These are phyloP conservation scores for Daldinia concentrica DNA, from an alignment of 495 filamentous ascomycete species.

Conservation along the genomic window DNA sequence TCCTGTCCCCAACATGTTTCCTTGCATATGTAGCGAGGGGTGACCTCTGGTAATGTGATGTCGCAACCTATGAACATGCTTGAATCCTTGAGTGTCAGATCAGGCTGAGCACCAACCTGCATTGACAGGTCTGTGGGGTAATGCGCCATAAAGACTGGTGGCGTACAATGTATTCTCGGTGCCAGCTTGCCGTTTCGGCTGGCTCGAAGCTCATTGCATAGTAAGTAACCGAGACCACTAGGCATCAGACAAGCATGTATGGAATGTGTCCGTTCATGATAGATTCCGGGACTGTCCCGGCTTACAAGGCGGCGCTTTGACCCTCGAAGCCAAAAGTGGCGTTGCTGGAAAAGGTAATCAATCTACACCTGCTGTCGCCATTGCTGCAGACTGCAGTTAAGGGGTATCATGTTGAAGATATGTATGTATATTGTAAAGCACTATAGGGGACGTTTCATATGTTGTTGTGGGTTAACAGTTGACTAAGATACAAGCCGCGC, in stretches of 20 bases:
- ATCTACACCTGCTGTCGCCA: neutral
- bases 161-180: conserved; percentile 30
- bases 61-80: conserved; percentile 30
- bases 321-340: neutral
- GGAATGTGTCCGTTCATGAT: conserved; percentile 12
- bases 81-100: conserved; percentile 29
- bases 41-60: conserved; percentile 34
- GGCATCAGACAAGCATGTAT: conserved; percentile 4
- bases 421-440: conserved; percentile 7
- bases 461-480: neutral
- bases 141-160: conserved; percentile 32
- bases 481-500: conserved; percentile 30
- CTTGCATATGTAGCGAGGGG: conserved; percentile 37
- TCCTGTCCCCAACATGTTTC: conserved; percentile 29
- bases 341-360: conserved; percentile 5
- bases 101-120: conserved; percentile 39
- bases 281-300: conserved; percentile 15
- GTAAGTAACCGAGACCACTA: conserved; percentile 10
- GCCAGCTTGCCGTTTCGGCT: conserved; percentile 13
- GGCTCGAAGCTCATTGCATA: conserved; percentile 11
- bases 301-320: neutral
- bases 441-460: conserved; percentile 5
- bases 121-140: conserved; percentile 45
- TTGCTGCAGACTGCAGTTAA: conserved; percentile 4
- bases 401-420: conserved; percentile 10